Percentiles rank a stretch among this genome's conserved stretches.
Evolutionary conservation across 306 rosid species (phyloP).

Genomic region (Pyrus pyrifolia): DNA sequence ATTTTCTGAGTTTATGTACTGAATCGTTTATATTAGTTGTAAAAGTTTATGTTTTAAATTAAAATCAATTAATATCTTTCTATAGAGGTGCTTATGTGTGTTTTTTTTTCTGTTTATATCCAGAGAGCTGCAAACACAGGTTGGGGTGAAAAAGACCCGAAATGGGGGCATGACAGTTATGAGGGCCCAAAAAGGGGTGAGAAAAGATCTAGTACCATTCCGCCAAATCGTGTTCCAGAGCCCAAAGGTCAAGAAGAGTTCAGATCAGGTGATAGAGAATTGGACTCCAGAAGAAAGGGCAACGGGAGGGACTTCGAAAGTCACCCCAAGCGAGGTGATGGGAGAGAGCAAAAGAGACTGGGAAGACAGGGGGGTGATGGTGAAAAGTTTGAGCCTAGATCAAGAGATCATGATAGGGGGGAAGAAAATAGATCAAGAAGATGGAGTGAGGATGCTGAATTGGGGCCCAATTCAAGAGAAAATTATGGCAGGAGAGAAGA

Average conservation of each 20-base stretch:
- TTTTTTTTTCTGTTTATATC: slow-evolving; percentile 16
- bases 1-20: neutral
- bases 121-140: slow-evolving; percentile 98
- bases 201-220: slow-evolving; percentile 24
- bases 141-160: slow-evolving; percentile 63
- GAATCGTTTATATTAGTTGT: neutral
- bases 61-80: neutral
- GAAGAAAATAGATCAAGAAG: slow-evolving; percentile 35
- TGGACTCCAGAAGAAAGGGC: slow-evolving; percentile 22
- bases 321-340: slow-evolving; percentile 30
- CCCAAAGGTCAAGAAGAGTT: slow-evolving; percentile 19
- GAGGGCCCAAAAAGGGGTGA: slow-evolving; percentile 40
- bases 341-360: slow-evolving; percentile 31
- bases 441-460: slow-evolving; percentile 13
- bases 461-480: slow-evolving; percentile 34
- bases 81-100: slow-evolving; percentile 11
- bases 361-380: slow-evolving; percentile 21
- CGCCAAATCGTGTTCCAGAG: slow-evolving; percentile 24
- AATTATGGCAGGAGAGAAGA: slow-evolving; percentile 33
- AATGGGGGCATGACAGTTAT: slow-evolving; percentile 69
- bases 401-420: slow-evolving; percentile 29
- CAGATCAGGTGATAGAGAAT: slow-evolving; percentile 20
- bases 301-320: slow-evolving; percentile 23
- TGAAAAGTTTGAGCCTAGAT: slow-evolving; percentile 1
- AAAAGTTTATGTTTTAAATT: neutral